Conservation (phyloP, 257 asterid genomes). For the Oldenlandia corymbosa region DNA sequence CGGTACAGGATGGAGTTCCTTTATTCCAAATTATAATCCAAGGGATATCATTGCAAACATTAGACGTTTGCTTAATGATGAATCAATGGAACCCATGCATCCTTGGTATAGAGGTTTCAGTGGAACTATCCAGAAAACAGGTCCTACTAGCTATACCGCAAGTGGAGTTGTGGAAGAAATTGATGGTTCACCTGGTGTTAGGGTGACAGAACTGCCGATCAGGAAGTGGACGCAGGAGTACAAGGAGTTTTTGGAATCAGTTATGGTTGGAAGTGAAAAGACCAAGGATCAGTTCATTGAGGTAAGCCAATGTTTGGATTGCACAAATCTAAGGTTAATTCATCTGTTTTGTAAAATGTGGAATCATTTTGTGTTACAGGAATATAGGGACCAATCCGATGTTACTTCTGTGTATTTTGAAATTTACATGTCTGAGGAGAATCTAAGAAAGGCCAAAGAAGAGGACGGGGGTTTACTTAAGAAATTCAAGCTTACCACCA, state of each 20-base stretch:
- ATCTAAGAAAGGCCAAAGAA: conserved; percentile 48
- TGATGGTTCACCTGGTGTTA: conserved; percentile 53
- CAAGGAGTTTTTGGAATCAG: conserved; percentile 79
- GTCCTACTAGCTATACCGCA: conserved; percentile 56
- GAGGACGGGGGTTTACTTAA: conserved; percentile 79
- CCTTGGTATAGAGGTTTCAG: conserved; percentile 93
- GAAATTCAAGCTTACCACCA: conserved; percentile 71
- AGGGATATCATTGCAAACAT: conserved; percentile 71
- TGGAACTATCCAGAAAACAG: conserved; percentile 68
- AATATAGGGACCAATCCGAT: conserved; percentile 57
- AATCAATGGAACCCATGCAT: conserved; percentile 69
- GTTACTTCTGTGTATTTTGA: conserved; percentile 62
- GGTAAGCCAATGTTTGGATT: conserved; percentile 31
- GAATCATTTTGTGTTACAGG: conserved; percentile 30
- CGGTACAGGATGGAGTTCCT: conserved; percentile 98
- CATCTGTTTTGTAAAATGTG: conserved; percentile 6
- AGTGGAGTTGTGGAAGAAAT: conserved; percentile 71
- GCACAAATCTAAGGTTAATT: background rate
- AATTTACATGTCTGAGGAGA: conserved; percentile 49
- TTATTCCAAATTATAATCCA: conserved; percentile 82
- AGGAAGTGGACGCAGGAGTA: conserved; percentile 93
- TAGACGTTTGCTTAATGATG: conserved; percentile 64
- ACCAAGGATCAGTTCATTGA: conserved; percentile 76
- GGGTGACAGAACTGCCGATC: conserved; percentile 80
- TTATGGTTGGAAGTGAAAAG: conserved; percentile 59